phyloP scores from a whole-genome alignment of 2,329 filamentous ascomycete species.

The Macrophomina phaseolina region DNA sequence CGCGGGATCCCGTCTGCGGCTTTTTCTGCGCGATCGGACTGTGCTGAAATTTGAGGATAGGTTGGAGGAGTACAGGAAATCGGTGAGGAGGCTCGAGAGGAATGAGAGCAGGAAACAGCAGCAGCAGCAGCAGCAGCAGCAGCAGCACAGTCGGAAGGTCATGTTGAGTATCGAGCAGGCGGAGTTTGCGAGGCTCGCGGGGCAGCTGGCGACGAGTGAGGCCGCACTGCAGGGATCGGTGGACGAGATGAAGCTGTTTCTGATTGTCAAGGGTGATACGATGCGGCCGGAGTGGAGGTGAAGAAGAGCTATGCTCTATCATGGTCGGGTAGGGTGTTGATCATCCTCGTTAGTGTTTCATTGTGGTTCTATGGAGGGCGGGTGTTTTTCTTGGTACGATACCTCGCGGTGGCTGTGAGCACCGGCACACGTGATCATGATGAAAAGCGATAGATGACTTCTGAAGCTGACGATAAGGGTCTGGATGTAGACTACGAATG shows the following conservation, averaged over 20 bases:
- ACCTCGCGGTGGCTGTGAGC: not conserved
- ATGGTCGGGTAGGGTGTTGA: not conserved
- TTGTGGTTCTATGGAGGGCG: too few relatives aligned
- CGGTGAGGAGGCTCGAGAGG: not conserved
- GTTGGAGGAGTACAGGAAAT: not conserved
- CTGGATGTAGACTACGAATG: too few relatives aligned
- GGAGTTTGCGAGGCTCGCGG: not conserved
- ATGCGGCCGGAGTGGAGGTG: constrained; percentile 11
- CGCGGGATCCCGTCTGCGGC: not conserved
- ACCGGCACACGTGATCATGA: too few relatives aligned
- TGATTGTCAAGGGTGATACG: constrained; percentile 10
- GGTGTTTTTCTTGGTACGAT: not conserved
- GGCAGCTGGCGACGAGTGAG: not conserved
- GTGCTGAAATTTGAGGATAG: constrained; percentile 1
- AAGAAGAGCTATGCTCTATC: not conserved
- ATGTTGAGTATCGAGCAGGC: constrained; percentile 14
- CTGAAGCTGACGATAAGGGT: not conserved
- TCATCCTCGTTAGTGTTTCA: not conserved
- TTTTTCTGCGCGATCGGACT: not conserved
- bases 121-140: not conserved
- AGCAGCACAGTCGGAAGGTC: not conserved
- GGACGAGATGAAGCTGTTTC: not conserved
- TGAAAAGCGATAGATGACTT: not conserved
- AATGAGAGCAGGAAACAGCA: not conserved
- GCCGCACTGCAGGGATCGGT: too few relatives aligned